Conservation (phyloP, 345 rosid species). For the Brassica rapa region DNA sequence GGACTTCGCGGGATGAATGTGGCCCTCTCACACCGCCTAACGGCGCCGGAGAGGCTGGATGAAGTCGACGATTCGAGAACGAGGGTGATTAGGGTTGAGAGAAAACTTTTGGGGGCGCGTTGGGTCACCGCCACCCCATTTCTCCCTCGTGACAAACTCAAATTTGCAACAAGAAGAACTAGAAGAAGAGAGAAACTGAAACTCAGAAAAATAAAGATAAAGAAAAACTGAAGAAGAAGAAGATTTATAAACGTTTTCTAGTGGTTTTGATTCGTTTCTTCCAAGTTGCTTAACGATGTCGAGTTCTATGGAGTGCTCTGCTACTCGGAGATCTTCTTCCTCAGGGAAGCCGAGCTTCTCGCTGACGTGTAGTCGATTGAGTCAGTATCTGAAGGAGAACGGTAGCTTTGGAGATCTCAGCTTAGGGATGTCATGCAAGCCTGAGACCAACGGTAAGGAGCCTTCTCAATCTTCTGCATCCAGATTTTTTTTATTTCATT, state of each 20-base stretch:
- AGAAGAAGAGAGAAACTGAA: background rate
- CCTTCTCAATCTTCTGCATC: conserved; percentile 5
- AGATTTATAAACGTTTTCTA: conserved; percentile 8
- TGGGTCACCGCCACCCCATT: background rate
- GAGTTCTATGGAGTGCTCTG: conserved; percentile 46
- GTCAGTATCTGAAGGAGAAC: conserved; percentile 77
- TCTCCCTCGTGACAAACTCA: conserved; percentile 35
- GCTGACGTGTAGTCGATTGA: conserved; percentile 64
- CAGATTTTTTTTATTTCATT: background rate
- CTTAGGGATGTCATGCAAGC: conserved; percentile 62
- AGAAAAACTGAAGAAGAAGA: background rate
- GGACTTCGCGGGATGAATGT: no score
- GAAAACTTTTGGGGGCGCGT: no score
- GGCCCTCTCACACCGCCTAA: no score
- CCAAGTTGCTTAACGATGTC: conserved; percentile 46
- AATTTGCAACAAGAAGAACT: background rate
- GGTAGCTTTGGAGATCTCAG: conserved; percentile 70
- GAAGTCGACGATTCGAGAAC: no score
- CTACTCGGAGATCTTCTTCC: conserved; percentile 37
- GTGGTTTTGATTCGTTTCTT: background rate
- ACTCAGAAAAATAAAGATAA: background rate
- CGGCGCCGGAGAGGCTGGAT: no score
- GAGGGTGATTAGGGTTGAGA: no score
- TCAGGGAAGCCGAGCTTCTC: conserved; percentile 60
- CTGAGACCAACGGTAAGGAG: conserved; percentile 47